Percentiles rank a stretch among this genome's conserved stretches.
Evolutionary conservation across 2,329 filamentous ascomycete genomes (phyloP).

Genomic region (Teratosphaeria epicoccoides): DNA sequence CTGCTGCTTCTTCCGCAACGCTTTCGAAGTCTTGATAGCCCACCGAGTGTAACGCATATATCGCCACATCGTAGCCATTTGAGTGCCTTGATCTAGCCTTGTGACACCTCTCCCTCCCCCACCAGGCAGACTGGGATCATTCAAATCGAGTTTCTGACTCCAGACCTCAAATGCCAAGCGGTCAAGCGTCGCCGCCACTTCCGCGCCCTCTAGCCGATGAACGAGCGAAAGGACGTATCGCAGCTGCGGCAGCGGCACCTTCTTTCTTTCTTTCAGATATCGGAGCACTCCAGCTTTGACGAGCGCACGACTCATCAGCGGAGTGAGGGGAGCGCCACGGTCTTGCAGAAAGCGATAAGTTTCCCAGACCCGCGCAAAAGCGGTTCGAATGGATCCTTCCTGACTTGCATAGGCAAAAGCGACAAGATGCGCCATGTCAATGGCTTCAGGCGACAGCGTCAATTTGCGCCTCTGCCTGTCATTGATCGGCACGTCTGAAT

Average conservation of each 20-base stretch:
- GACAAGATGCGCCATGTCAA: conserved; percentile 35
- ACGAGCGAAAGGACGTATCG: conserved; percentile 37
- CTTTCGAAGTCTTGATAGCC: background rate
- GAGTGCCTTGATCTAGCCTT: background rate
- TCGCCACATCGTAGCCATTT: background rate
- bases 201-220: conserved; percentile 31
- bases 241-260: conserved; percentile 26
- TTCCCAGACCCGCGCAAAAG: conserved; percentile 38
- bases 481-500: conserved; percentile 7
- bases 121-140: background rate
- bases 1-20: background rate
- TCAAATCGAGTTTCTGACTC: conserved; percentile 1
- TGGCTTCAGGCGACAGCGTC: conserved; percentile 26
- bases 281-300: conserved; percentile 40
- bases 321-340: conserved; percentile 33
- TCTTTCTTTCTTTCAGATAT: conserved; percentile 28
- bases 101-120: background rate
- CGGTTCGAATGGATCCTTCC: conserved; percentile 26
- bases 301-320: conserved; percentile 37
- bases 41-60: background rate
- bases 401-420: conserved; percentile 35
- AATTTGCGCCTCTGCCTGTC: conserved; percentile 3
- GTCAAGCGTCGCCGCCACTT: conserved; percentile 29
- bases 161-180: conserved; percentile 11
- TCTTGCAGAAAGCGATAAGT: conserved; percentile 36